phyloP scores from a whole-genome alignment of 2,329 filamentous ascomycete species.

The Aspergillus unguis region DNA sequence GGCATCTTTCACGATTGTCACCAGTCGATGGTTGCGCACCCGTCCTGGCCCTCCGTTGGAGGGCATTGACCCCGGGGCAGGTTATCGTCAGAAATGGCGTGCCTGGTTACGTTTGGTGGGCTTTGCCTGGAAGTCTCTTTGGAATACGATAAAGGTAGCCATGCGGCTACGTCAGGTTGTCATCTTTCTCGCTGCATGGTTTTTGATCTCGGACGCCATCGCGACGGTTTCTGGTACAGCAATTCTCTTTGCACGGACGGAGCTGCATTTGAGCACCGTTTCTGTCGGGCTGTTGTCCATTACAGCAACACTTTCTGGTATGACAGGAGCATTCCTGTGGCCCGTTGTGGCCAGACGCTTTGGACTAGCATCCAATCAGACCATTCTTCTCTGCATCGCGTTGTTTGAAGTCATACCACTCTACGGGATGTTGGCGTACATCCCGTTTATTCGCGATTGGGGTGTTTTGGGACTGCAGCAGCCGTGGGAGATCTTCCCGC shows the following conservation, averaged over 20 bases:
- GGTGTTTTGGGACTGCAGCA: slow-evolving; percentile 78
- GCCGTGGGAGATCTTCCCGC: slow-evolving; percentile 88
- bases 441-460: slow-evolving; percentile 69
- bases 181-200: slow-evolving; percentile 83
- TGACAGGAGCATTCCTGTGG: slow-evolving; percentile 83
- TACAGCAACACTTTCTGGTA: slow-evolving; percentile 75
- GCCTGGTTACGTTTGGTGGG: slow-evolving; percentile 66
- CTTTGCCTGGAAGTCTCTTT: slow-evolving; percentile 79
- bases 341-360: slow-evolving; percentile 67
- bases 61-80: slow-evolving; percentile 11
- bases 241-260: slow-evolving; percentile 87
- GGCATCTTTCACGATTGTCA: slow-evolving; percentile 79
- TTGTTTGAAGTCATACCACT: slow-evolving; percentile 88
- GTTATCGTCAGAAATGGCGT: slow-evolving; percentile 28
- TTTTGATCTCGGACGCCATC: slow-evolving; percentile 83
- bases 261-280: slow-evolving; percentile 77
- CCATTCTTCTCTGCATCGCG: slow-evolving; percentile 79
- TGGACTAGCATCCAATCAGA: slow-evolving; percentile 70
- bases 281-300: slow-evolving; percentile 83
- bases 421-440: slow-evolving; percentile 79
- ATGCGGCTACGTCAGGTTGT: slow-evolving; percentile 69
- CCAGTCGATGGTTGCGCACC: slow-evolving; percentile 75
- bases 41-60: slow-evolving; percentile 71
- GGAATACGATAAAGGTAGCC: slow-evolving; percentile 70
- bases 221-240: slow-evolving; percentile 89